Conservation (phyloP, 1,284 basidiomycete genomes). For the Filobasidium uniguttulatum region DNA sequence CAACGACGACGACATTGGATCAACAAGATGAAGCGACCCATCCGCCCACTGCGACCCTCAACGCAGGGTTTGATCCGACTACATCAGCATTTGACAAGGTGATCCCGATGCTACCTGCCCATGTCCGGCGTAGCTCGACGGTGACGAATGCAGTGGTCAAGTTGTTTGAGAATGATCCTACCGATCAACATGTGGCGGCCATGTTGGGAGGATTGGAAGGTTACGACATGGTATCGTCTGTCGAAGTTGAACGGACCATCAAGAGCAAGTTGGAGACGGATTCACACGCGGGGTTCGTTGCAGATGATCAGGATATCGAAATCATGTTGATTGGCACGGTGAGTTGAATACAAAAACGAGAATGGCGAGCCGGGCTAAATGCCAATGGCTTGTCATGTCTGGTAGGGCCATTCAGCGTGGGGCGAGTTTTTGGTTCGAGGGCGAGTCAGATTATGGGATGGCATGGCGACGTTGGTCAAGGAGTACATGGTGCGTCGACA, state of each 20-base stretch:
- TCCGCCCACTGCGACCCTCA: constrained; percentile 7
- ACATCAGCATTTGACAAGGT: constrained; percentile 12
- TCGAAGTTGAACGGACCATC: constrained; percentile 8
- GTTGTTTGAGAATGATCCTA: constrained; percentile 18
- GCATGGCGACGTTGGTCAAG: constrained; percentile 41
- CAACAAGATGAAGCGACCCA: background rate
- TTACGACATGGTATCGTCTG: constrained; percentile 26
- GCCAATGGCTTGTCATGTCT: background rate
- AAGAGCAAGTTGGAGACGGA: constrained; percentile 2
- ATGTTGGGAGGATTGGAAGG: constrained; percentile 30
- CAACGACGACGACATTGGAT: background rate
- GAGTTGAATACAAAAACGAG: constrained; percentile 7
- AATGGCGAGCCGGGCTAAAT: background rate
- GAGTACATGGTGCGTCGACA: constrained; percentile 38
- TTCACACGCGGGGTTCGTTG: constrained; percentile 20
- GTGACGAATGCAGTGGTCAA: constrained; percentile 25
- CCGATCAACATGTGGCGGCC: constrained; percentile 17
- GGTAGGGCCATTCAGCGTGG: constrained; percentile 41
- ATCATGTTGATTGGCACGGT: constrained; percentile 38
- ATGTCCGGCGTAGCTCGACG: constrained; percentile 1
- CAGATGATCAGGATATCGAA: constrained; percentile 29
- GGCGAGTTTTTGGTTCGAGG: constrained; percentile 41
- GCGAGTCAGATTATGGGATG: constrained; percentile 42
- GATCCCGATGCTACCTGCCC: background rate
- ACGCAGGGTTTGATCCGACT: constrained; percentile 4